Base-by-base conservation (phyloP, 2,329 filamentous ascomycete genomes). In the Trichoderma arundinaceum region DNA sequence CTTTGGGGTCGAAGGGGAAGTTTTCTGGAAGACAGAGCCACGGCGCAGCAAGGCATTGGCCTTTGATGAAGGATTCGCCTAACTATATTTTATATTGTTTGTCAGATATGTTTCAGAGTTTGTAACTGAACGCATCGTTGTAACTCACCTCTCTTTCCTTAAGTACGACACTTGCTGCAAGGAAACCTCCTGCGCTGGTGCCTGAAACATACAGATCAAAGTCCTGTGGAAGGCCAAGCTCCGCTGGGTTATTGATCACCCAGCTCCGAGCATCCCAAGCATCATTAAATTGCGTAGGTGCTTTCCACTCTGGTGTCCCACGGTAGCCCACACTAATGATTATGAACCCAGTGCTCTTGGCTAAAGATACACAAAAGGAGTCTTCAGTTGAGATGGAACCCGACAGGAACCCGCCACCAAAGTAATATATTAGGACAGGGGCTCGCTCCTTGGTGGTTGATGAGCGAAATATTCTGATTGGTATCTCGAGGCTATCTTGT, bases 311-410 rank as follows among this genome's bases (percentile, higher is more conserved):
- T 9, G 53, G 53, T 1, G 38, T 57, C 22, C 44, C 38, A 7
- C 53, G 53, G 17, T 57, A 57, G 39, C 53, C 53, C 12, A 57
- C 53, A 19, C 53, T 57, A n/a, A 57, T 57, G 15, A 57, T 38
- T 6, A n/a, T 33, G 17, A 57, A 57, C 8, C 53, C 39, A 8
- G 33, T 44, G 22, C 32, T 19, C 22, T n/a, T 19, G 7, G 53
- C 53, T 1, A 57, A 33, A 32, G 53, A 22, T 32, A 44, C 43
- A 22, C 53, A 57, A 13, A 44, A 44, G 7, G 53, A 38, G 44
- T 57, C 53, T 15, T 57, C 53, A 4, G 53, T 57, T 19, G 53
- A 41, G 38, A 57, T 33, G 9, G 53, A 28, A 4, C 53, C 53
- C 2, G 53, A 28, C n/a, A 57, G 6, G 53, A 57, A 57, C 4